Evolutionary conservation across 129 eudicot genomes (phyloP), one percentile per base, ranked within the genome.

Genomic region (Solidago caesia): DNA sequence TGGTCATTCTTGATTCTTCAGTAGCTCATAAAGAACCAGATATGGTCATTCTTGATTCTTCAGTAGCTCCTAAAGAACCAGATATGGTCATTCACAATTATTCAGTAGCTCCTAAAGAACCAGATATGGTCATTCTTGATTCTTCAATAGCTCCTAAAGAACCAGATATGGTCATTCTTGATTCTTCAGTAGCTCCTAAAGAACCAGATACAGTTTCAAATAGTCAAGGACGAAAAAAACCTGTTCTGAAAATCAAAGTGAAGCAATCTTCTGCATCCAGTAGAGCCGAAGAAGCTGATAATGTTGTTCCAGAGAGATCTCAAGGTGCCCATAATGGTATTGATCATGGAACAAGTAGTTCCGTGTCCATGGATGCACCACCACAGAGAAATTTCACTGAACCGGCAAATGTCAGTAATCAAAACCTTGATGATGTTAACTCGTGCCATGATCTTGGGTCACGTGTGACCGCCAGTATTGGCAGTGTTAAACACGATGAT

Each of bases 371-470:
- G 21, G 96, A 90, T 76, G 98, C 97, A 39, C 87, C 89, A 10
- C 85, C 88, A 3, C 82, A 76, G 25, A 79, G 81, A 80, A 90
- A 82, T 60, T 61, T 81, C 5, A 46, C 29, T 1, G 98, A 86
- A 72, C 63, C 85, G 21, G 63, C 76, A 11, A 83, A 84, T 64
- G 71, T 70, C 8, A 74, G 87, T 51, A 88, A 87, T 75, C 97
- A 90, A 72, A 83, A 80, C 75, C 68, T 78, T 4, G 97, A 94
- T 77, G 97, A 88, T 64, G 96, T 86, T 12, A 88, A 88, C 66
- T 93, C 98, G 2, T 84, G 93, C 77, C 98, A 90, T 63, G 98
- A 87, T 69, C 82, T 84, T 29, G 98, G 93, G 58, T 94, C 98
- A 67, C 90, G 87, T 13, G 92, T 90, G 64, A 94, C 98, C 7